These are phyloP conservation scores for Aschersonia sp. DNA, from an alignment of 2,329 filamentous ascomycete genomes.

Conservation along the genomic window DNA sequence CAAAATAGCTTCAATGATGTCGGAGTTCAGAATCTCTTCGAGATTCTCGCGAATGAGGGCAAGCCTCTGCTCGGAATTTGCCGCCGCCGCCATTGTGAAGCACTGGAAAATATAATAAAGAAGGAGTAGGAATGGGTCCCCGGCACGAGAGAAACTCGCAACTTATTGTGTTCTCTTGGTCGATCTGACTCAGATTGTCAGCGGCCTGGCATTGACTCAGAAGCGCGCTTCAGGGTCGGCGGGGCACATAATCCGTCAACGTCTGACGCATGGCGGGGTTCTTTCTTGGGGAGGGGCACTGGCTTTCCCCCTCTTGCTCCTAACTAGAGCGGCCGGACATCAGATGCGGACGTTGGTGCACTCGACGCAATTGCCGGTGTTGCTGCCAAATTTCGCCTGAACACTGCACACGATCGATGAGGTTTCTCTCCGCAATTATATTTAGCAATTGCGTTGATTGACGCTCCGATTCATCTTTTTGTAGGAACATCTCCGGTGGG, in stretches of 20 bases:
- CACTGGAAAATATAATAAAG: not conserved
- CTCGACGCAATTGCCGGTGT: no score
- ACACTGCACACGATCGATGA: no score
- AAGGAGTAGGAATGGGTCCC: no score
- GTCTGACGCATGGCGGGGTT: not conserved
- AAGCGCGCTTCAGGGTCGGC: not conserved
- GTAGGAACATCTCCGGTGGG: no score
- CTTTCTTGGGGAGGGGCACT: not conserved
- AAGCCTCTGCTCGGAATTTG: conserved; percentile 44
- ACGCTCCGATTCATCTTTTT: no score
- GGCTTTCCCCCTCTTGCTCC: not conserved
- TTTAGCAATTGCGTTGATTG: no score
- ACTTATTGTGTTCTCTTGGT: not conserved
- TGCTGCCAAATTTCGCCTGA: no score
- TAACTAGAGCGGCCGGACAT: not conserved
- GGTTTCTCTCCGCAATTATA: no score
- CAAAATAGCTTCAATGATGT: conserved; percentile 64
- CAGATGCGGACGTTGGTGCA: not conserved
- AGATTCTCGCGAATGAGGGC: conserved; percentile 68
- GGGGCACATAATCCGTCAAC: not conserved
- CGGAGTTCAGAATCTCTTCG: conserved; percentile 67
- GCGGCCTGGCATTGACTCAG: not conserved
- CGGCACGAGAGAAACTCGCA: no score
- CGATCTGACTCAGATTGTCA: not conserved
- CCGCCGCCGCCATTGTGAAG: conserved; percentile 8